Conservation (phyloP, 306 rosid species). For the Hylodesmum podocarpum region DNA sequence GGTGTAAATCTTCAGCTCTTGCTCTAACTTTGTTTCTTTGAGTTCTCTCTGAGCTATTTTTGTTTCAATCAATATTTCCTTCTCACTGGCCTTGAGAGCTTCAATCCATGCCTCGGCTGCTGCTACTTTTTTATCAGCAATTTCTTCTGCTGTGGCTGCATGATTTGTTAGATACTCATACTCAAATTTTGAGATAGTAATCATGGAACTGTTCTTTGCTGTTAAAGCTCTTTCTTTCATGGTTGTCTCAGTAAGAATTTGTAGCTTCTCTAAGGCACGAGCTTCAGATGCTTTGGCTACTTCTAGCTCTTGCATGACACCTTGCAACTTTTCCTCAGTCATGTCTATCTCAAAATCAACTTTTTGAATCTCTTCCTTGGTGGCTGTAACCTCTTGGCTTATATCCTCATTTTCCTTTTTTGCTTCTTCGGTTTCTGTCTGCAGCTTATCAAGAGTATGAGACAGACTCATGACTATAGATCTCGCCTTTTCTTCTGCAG, state of each 20-base stretch:
- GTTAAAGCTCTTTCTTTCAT: conserved; percentile 57
- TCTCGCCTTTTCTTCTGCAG: conserved; percentile 67
- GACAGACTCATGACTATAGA: conserved; percentile 55
- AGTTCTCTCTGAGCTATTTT: conserved; percentile 59
- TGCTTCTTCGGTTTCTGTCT: conserved; percentile 55
- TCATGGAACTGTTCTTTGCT: conserved; percentile 54
- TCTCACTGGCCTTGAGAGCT: conserved; percentile 90
- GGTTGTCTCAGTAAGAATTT: conserved; percentile 52
- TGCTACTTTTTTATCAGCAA: conserved; percentile 84
- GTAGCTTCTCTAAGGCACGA: conserved; percentile 61
- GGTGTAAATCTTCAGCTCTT: conserved; percentile 41
- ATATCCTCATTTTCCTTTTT: conserved; percentile 51
- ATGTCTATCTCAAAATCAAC: conserved; percentile 57
- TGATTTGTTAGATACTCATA: conserved; percentile 68
- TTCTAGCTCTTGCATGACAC: conserved; percentile 68
- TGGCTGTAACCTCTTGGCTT: conserved; percentile 46
- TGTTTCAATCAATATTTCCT: conserved; percentile 59
- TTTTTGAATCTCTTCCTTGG: conserved; percentile 48
- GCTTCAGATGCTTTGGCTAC: conserved; percentile 59
- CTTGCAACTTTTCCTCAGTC: conserved; percentile 64
- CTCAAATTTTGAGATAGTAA: conserved; percentile 80
- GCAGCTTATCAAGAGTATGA: conserved; percentile 56
- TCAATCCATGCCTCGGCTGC: conserved; percentile 87
- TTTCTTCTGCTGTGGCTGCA: conserved; percentile 69
- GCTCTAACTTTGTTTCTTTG: conserved; percentile 47